A percentile compares a stretch with the other conserved stretches of the same genome.
Evolutionary conservation across 176 grass and related monocot species (phyloP).

Genomic region (Tillandsia fasciculata): DNA sequence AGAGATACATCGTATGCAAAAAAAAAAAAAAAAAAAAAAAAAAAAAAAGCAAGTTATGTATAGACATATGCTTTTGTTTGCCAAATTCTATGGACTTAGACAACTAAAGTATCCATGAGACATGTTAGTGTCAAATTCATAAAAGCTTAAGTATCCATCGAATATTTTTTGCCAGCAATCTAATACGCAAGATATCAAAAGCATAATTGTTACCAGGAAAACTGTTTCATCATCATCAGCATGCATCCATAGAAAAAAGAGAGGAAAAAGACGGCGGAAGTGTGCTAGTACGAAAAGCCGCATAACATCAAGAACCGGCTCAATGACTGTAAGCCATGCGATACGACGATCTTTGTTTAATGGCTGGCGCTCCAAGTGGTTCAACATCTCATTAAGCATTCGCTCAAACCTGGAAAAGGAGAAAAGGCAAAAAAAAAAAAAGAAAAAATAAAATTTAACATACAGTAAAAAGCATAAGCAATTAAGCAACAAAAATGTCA

Average conservation of each 20-base stretch:
- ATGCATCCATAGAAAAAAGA: conserved; percentile 94
- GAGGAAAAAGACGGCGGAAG: conserved; percentile 71
- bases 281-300: conserved; percentile 78
- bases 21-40: no score
- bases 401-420: conserved; percentile 48
- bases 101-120: not conserved
- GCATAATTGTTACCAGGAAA: conserved; percentile 44
- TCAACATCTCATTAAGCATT: conserved; percentile 80
- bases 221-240: conserved; percentile 73
- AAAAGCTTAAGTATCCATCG: not conserved
- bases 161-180: no score
- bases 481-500: not conserved
- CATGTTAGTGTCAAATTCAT: not conserved
- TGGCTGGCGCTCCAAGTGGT: conserved; percentile 75
- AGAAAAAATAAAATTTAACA: conserved; percentile 7
- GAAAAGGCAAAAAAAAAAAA: not conserved
- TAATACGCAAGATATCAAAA: not conserved
- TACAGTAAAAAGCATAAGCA: not conserved
- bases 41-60: no score
- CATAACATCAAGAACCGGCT: conserved; percentile 77
- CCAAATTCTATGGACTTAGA: no score
- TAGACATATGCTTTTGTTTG: no score
- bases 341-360: conserved; percentile 54
- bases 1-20: no score
- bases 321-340: conserved; percentile 67